These are phyloP conservation scores for Myrica gale DNA, from an alignment of 306 rosid genomes.

Conservation along the genomic window DNA sequence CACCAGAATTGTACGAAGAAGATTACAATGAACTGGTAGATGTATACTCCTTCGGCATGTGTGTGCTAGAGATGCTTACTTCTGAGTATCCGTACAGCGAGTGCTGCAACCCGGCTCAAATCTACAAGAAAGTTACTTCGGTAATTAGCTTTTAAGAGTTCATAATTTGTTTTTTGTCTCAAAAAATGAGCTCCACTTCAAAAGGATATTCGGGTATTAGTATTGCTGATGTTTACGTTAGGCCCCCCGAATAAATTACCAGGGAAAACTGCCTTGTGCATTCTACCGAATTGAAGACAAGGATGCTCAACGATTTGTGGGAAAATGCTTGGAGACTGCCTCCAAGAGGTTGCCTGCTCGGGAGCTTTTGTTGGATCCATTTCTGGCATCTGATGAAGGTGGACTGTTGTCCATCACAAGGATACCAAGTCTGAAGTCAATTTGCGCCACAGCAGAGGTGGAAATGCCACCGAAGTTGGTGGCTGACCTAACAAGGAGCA, in stretches of 20 bases:
- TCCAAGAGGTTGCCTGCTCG: slow-evolving; percentile 64
- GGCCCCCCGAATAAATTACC: background rate
- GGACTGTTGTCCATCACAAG: slow-evolving; percentile 21
- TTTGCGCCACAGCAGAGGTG: slow-evolving; percentile 8
- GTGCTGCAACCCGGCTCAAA: slow-evolving; percentile 92
- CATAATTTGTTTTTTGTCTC: no score
- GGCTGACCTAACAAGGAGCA: slow-evolving; percentile 36
- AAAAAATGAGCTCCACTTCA: no score
- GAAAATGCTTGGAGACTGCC: slow-evolving; percentile 63
- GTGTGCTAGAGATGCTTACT: slow-evolving; percentile 85
- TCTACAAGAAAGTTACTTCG: slow-evolving; percentile 88
- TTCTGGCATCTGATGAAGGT: slow-evolving; percentile 49
- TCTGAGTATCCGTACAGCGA: slow-evolving; percentile 79
- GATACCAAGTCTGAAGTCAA: slow-evolving; percentile 13
- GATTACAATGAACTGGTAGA: slow-evolving; percentile 79
- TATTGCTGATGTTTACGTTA: no score
- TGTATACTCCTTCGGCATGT: slow-evolving; percentile 88
- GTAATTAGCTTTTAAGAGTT: slow-evolving; percentile 35
- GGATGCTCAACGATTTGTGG: slow-evolving; percentile 70
- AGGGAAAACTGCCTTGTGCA: slow-evolving; percentile 84
- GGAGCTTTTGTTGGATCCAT: slow-evolving; percentile 75
- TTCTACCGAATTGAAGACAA: slow-evolving; percentile 54
- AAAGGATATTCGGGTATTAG: no score
- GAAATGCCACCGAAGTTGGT: slow-evolving; percentile 14
- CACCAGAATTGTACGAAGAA: slow-evolving; percentile 94